phyloP scores from a whole-genome alignment of 176 grass and related monocot genomes.

The Bonia amplexicaulis region DNA sequence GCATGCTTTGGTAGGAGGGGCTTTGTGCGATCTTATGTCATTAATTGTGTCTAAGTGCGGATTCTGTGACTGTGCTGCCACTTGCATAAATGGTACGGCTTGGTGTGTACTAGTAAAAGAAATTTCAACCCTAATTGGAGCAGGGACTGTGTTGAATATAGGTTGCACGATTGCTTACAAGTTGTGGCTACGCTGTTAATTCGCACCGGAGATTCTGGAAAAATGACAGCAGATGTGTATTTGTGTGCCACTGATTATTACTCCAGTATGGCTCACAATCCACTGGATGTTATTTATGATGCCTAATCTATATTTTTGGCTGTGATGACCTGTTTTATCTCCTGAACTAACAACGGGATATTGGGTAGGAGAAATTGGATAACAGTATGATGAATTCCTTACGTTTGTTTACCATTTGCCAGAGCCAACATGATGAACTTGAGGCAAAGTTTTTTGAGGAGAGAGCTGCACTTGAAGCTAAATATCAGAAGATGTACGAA shows the following conservation, averaged over 20 bases:
- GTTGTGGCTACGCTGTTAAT: neutral
- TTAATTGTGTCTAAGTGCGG: neutral
- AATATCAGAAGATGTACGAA: conserved; percentile 92
- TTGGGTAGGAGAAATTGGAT: neutral
- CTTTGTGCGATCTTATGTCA: neutral
- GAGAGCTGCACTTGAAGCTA: conserved; percentile 83
- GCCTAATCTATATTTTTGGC: neutral
- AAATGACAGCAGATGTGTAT: neutral
- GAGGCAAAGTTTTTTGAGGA: conserved; percentile 83
- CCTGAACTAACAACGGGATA: neutral
- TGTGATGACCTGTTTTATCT: neutral
- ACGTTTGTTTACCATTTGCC: neutral
- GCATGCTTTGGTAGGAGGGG: neutral
- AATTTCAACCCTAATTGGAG: neutral
- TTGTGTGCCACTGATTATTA: neutral
- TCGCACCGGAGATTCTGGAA: neutral
- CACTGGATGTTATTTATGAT: neutral
- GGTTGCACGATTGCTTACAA: neutral
- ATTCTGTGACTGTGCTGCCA: neutral
- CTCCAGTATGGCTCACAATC: neutral
- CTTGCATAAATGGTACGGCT: neutral
- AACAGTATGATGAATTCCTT: neutral
- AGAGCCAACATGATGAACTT: conserved; percentile 76
- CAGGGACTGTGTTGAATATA: neutral
- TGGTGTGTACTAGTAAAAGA: neutral